phyloP scores from a whole-genome alignment of 352 stramenopile species.

The Phytophthora megakarya region DNA sequence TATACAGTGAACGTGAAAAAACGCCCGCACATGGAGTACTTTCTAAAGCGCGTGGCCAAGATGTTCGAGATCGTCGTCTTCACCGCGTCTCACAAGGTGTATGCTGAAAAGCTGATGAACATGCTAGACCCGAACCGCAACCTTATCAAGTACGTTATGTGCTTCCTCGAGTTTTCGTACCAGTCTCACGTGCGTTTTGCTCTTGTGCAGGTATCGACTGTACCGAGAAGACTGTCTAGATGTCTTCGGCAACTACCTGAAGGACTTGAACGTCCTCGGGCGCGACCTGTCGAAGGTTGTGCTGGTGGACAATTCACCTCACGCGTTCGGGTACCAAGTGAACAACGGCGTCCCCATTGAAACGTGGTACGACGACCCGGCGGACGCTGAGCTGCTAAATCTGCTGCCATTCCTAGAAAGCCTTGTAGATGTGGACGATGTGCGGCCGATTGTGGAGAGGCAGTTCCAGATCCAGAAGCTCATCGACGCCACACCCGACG shows the following conservation, averaged over 20 bases:
- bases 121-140: constrained; percentile 94
- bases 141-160: constrained; percentile 79
- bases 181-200: constrained; percentile 8
- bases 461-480: constrained; percentile 93
- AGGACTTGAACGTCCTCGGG: constrained; percentile 97
- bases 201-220: constrained; percentile 82
- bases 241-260: constrained; percentile 98
- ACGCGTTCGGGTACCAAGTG: constrained; percentile 98
- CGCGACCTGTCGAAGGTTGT: constrained; percentile 90
- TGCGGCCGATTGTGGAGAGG: constrained; percentile 87
- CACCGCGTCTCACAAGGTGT: constrained; percentile 94
- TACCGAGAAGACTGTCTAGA: constrained; percentile 96
- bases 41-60: constrained; percentile 91
- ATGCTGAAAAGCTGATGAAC: constrained; percentile 97
- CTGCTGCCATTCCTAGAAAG: constrained; percentile 95
- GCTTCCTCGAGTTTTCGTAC: neutral
- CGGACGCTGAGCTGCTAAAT: constrained; percentile 96
- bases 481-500: constrained; percentile 78
- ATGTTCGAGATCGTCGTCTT: constrained; percentile 99
- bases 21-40: constrained; percentile 95
- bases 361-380: constrained; percentile 97
- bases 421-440: constrained; percentile 87
- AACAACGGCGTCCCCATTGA: constrained; percentile 99
- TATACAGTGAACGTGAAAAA: constrained; percentile 97
- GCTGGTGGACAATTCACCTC: constrained; percentile 98